Evolutionary conservation across 1,284 basidiomycete species (phyloP).

Genomic region (Puccinia coronata): DNA sequence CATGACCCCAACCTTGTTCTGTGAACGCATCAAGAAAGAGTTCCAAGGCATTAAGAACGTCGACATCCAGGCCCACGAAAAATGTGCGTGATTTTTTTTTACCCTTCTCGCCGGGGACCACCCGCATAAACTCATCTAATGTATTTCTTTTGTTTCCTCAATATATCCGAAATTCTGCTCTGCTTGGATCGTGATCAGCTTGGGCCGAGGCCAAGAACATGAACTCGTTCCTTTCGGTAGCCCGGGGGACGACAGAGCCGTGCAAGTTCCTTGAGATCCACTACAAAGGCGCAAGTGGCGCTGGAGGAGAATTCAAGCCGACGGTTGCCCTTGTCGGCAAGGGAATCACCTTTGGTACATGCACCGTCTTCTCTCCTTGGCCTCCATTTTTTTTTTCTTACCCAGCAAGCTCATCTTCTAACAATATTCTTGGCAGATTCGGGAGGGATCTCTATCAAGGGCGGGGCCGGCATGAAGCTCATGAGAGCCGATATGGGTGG

Average conservation of each 20-base stretch:
- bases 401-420: background rate
- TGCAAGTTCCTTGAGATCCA: conserved; percentile 84
- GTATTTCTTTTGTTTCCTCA: conserved; percentile 59
- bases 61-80: conserved; percentile 71
- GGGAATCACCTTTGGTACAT: conserved; percentile 71
- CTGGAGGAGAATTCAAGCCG: conserved; percentile 60
- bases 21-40: conserved; percentile 69
- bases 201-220: conserved; percentile 47
- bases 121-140: background rate
- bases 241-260: conserved; percentile 77
- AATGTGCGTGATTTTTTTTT: conserved; percentile 55
- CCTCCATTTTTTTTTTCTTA: background rate
- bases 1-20: conserved; percentile 68
- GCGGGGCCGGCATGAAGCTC: conserved; percentile 67
- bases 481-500: conserved; percentile 88
- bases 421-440: conserved; percentile 63
- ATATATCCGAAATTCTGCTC: conserved; percentile 76
- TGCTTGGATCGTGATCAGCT: conserved; percentile 28
- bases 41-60: conserved; percentile 72
- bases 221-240: conserved; percentile 79
- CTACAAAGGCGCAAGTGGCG: conserved; percentile 69
- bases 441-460: conserved; percentile 85
- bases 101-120: background rate
- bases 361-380: background rate
- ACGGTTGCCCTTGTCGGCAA: conserved; percentile 82